Evolutionary conservation across 768 basidiomycete species (phyloP).

Genomic region (Lactarius quietus): DNA sequence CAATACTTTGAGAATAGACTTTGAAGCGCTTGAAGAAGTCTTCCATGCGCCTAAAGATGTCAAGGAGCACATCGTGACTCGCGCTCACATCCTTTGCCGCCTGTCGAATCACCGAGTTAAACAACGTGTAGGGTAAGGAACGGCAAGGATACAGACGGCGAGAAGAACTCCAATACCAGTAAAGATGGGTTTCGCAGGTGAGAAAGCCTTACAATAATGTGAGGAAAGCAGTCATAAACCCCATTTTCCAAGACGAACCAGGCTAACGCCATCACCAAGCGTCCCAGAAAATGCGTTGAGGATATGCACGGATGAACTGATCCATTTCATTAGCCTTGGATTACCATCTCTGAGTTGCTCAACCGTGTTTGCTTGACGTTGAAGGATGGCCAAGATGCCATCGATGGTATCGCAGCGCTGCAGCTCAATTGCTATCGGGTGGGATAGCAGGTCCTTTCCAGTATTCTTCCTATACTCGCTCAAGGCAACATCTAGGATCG

Average conservation of each 20-base stretch:
- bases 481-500: background rate
- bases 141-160: too few species aligned
- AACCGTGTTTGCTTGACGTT: background rate
- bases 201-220: background rate
- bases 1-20: background rate
- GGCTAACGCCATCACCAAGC: background rate
- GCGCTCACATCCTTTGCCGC: too few species aligned
- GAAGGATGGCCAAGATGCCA: background rate
- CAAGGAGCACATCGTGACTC: background rate
- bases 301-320: background rate
- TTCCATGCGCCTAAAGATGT: background rate
- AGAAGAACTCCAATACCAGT: too few species aligned
- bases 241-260: background rate
- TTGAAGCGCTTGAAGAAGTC: conserved; percentile 1
- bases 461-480: background rate
- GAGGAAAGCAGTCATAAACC: too few species aligned
- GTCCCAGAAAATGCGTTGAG: background rate
- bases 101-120: too few species aligned
- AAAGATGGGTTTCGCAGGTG: background rate
- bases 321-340: background rate
- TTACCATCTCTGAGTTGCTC: background rate
- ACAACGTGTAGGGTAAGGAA: too few species aligned
- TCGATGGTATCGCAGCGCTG: background rate
- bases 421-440: background rate
- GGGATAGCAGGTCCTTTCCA: background rate